These are phyloP conservation scores for Gloeostereum incarnatum DNA, from an alignment of 768 basidiomycete genomes.

Conservation along the genomic window DNA sequence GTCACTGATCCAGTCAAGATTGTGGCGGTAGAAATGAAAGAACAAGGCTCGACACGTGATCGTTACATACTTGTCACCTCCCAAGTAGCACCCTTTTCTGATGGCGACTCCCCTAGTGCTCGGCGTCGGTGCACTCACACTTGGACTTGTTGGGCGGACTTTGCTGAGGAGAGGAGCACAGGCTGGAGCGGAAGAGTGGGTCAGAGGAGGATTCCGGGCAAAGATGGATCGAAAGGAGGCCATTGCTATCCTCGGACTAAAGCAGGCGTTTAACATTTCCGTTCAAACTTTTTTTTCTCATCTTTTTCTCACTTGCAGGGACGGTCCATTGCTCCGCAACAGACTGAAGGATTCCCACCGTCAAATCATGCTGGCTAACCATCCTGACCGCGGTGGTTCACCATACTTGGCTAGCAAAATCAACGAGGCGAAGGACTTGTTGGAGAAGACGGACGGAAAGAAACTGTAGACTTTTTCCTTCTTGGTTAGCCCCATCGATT, in stretches of 20 bases:
- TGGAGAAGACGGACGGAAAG: constrained; percentile 69
- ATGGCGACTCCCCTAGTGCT: constrained; percentile 79
- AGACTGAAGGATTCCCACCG: constrained; percentile 93
- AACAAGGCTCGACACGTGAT: neutral
- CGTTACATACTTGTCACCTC: neutral
- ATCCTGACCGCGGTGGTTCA: constrained; percentile 97
- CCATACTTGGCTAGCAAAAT: constrained; percentile 98
- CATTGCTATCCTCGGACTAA: constrained; percentile 82
- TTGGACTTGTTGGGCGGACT: constrained; percentile 67
- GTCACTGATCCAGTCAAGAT: too few species aligned
- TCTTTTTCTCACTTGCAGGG: constrained; percentile 38
- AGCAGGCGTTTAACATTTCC: constrained; percentile 32
- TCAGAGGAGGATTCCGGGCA: constrained; percentile 86
- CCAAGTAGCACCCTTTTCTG: neutral
- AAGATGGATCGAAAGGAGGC: constrained; percentile 98
- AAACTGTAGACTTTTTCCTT: constrained; percentile 1
- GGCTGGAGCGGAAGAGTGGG: constrained; percentile 74
- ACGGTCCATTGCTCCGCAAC: constrained; percentile 64
- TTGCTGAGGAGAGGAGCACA: constrained; percentile 55
- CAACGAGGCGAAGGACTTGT: constrained; percentile 92
- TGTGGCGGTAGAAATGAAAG: neutral
- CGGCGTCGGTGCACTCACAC: constrained; percentile 70
- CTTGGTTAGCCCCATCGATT: too few species aligned
- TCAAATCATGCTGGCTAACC: constrained; percentile 95
- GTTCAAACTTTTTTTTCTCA: neutral